phyloP scores from a whole-genome alignment of 495 filamentous ascomycete genomes.

The Penicillium goetzii region DNA sequence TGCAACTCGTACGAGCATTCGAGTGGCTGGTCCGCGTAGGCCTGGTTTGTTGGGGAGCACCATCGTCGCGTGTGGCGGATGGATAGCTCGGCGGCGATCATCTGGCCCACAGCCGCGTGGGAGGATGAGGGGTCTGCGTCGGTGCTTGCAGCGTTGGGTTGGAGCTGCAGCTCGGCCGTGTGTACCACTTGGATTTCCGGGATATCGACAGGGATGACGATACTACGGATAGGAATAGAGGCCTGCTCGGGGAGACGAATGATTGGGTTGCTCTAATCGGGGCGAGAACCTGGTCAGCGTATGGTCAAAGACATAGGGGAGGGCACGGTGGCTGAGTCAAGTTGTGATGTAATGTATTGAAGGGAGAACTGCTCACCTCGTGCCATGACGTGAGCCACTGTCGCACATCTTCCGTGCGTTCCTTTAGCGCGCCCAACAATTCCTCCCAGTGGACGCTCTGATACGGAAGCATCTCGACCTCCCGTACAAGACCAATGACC shows the following conservation, averaged over 20 bases:
- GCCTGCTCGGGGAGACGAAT: conserved; percentile 42
- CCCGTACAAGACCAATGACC: conserved; percentile 48
- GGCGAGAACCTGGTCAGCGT: conserved; percentile 10
- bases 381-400: conserved; percentile 55
- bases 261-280: conserved; percentile 36
- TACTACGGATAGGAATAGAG: conserved; percentile 43
- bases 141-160: conserved; percentile 30
- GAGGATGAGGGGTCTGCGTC: conserved; percentile 25
- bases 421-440: conserved; percentile 45
- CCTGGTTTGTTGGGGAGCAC: conserved; percentile 56
- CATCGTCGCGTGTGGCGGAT: conserved; percentile 81
- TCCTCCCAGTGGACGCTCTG: conserved; percentile 45
- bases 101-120: conserved; percentile 65
- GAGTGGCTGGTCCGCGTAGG: conserved; percentile 53
- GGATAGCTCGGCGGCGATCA: conserved; percentile 68
- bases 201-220: conserved; percentile 73
- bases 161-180: conserved; percentile 72
- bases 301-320: neutral
- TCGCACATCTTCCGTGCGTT: conserved; percentile 40
- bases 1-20: conserved; percentile 86
- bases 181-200: conserved; percentile 83
- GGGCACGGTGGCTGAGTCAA: neutral
- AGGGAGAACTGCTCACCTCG: conserved; percentile 39
- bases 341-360: neutral
- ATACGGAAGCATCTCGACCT: conserved; percentile 48